A percentile compares a stretch with the other conserved stretches of the same genome.
Conservation (phyloP, 495 filamentous ascomycete species). For the Penicillium paxilli region DNA sequence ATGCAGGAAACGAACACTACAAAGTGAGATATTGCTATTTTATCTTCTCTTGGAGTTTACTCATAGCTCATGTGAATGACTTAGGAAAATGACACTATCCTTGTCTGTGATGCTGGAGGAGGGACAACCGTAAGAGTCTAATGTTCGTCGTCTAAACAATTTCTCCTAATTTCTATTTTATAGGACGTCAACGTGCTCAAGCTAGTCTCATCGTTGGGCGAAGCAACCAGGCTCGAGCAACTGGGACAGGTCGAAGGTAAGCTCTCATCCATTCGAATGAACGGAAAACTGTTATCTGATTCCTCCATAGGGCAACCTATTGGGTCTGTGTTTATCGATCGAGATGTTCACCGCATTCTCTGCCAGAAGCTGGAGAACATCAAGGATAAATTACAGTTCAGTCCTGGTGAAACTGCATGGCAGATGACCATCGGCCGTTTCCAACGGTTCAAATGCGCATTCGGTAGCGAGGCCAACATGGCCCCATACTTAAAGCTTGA, state of each 20-base stretch:
- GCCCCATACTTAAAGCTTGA: slow-evolving; percentile 29
- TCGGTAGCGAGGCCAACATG: slow-evolving; percentile 28
- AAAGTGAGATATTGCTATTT: slow-evolving; percentile 10
- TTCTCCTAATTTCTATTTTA: neutral
- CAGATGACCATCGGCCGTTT: slow-evolving; percentile 39
- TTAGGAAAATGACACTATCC: slow-evolving; percentile 43
- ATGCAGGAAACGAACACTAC: slow-evolving; percentile 44
- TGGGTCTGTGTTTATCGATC: slow-evolving; percentile 42
- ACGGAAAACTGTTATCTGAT: neutral
- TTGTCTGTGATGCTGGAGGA: slow-evolving; percentile 58
- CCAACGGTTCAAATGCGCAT: slow-evolving; percentile 41
- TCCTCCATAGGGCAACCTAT: slow-evolving; percentile 29
- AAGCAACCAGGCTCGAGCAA: slow-evolving; percentile 34
- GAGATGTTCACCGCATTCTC: slow-evolving; percentile 27
- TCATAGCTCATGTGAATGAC: slow-evolving; percentile 4
- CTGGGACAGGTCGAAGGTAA: slow-evolving; percentile 41
- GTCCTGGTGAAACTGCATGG: slow-evolving; percentile 26
- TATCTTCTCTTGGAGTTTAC: neutral
- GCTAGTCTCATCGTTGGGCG: slow-evolving; percentile 25
- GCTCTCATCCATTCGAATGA: neutral
- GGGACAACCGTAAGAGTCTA: slow-evolving; percentile 46
- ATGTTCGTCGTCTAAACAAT: neutral
- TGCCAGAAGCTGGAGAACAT: slow-evolving; percentile 23
- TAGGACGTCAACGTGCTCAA: slow-evolving; percentile 42
- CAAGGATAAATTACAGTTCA: slow-evolving; percentile 12